A percentile compares a stretch with the other conserved stretches of the same genome.
These are phyloP conservation scores for Phaffia tasmanica DNA, from an alignment of 768 basidiomycete genomes.

Conservation along the genomic window DNA sequence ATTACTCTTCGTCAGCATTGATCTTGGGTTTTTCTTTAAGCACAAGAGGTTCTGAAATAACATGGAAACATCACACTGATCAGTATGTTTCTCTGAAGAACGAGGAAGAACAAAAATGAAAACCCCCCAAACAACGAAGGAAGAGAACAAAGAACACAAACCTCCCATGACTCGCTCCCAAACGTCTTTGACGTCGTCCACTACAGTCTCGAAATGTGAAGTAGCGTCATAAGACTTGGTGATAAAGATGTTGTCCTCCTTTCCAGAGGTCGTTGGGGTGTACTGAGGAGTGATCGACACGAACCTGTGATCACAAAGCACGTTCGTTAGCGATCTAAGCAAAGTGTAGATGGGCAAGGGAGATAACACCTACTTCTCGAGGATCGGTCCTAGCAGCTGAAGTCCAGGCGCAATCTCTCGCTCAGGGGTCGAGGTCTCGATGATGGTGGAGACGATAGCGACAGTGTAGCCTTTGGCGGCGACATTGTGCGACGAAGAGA, in stretches of 20 bases:
- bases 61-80: not conserved
- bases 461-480: slow-evolving; percentile 90
- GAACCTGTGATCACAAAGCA: slow-evolving; percentile 50
- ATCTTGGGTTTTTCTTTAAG: slow-evolving; percentile 25
- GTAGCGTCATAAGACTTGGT: slow-evolving; percentile 98
- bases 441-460: slow-evolving; percentile 96
- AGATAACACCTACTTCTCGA: slow-evolving; percentile 64
- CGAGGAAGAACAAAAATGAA: too few relatives aligned
- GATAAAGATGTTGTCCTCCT: slow-evolving; percentile 84
- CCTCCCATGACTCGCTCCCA: slow-evolving; percentile 63
- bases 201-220: slow-evolving; percentile 83
- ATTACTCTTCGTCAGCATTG: slow-evolving; percentile 18
- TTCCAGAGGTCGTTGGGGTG: slow-evolving; percentile 71
- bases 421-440: slow-evolving; percentile 87
- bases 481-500: slow-evolving; percentile 94
- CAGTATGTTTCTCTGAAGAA: not conserved
- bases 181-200: slow-evolving; percentile 68
- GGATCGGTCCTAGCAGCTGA: slow-evolving; percentile 76
- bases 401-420: slow-evolving; percentile 85
- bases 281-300: slow-evolving; percentile 78
- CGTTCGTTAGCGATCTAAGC: not conserved
- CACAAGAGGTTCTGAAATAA: slow-evolving; percentile 13
- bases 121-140: too few relatives aligned
- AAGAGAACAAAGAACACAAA: not conserved
- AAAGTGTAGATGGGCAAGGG: not conserved